Evolutionary conservation across 371 early-diverging fungal genomes (phyloP), one percentile per base, ranked within the genome.

Genomic region (Caulochytrium protostelioides): DNA sequence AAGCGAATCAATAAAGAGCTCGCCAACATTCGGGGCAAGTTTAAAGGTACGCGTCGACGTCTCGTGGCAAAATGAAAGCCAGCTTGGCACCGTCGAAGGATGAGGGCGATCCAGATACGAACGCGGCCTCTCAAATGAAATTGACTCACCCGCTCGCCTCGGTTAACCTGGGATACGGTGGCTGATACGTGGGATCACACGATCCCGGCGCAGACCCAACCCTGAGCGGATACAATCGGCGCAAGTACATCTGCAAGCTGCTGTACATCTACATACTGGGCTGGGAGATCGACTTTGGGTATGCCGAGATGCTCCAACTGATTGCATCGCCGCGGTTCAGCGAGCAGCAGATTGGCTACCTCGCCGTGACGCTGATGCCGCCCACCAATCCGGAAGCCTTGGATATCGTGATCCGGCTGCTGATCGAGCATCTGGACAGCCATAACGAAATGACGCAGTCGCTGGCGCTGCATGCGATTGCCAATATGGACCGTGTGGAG

Each of bases 251-350:
- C 25, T 85, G 85, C 63, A 95, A 95, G 52, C 63, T 95, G 19
- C 49, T 95, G 33, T 95, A 92, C 66, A 92, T 95, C 83, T 89
- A 86, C 46, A 80, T 95, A 46, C 78, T 90, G 34, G 97, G 97
- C 18, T 94, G 84, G 77, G 85, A 89, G 14, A 76, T 94, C 28
- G 89, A 94, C 46, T 86, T 95, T 61, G 97, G 97, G 18, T 87
- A 92, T 50, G 62, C 79, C 45, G 94, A 95, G 50, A 87, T 91
- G 15, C 82, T 92, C 38, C 78, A 84, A 38, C 62, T 95, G 34
- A 72, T 91, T 37, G 70, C 74, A 12, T 81, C 84, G 42, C 39
- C 50, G 22, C 86, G 84, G 46, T 95, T 83, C 57, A 83, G 83
- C 39, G 97, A 95, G 46, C 92, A 92, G 48, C 87, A 89, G 50